Base-by-base conservation (phyloP, 495 filamentous ascomycete species). In the Lasiosphaeris hirsuta region DNA sequence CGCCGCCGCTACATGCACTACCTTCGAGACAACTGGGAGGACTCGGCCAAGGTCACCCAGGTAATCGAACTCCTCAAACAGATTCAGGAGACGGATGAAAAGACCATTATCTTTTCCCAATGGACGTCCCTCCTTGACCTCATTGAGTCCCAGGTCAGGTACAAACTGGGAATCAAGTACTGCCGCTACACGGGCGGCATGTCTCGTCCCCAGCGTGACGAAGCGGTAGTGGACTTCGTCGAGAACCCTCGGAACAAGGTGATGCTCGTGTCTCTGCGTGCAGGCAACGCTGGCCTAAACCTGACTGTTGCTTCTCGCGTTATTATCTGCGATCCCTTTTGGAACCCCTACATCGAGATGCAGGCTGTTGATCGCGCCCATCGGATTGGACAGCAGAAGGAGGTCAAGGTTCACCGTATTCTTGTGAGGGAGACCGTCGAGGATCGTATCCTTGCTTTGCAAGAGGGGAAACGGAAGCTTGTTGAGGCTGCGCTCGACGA, bases 271-370 rank as follows among this genome's bases (percentile, higher is more conserved):
- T 95, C 90, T 10, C 78, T 97, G 39, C 91, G 91, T 51, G 93
- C 93, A 0, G 93, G 93, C 10, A 97, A 97, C 66, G 82, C 93
- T 0, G 93, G 93, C 0, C 78, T 97, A 38, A 97, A 97, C 67
- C 81, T 97, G 15, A 86, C 87, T 7, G 85, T 85, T n/a, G 93
- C 93, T 0, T 88, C 85, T 0, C 87, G 90, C 61, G 89, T 97
- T 59, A 90, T 97, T 66, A 87, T 97, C 51, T 83, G 95, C 54
- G 93, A 97, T 62, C 93, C 93, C 0, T 96, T 96, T 75, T 97
- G 94, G 90, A 97, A 97, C 58, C 92, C 93, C 0, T 96, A 87
- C 67, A 87, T 96, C 23, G 93, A 97, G 73, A 90, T 92, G 63
- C 93, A 97, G 69, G 93, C 93, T 1, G 86, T 97, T 54, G 94